Percentiles rank a stretch among this genome's conserved stretches.
Evolutionary conservation across 2,329 filamentous ascomycete species (phyloP).

Genomic region (Ilyonectria destructans): DNA sequence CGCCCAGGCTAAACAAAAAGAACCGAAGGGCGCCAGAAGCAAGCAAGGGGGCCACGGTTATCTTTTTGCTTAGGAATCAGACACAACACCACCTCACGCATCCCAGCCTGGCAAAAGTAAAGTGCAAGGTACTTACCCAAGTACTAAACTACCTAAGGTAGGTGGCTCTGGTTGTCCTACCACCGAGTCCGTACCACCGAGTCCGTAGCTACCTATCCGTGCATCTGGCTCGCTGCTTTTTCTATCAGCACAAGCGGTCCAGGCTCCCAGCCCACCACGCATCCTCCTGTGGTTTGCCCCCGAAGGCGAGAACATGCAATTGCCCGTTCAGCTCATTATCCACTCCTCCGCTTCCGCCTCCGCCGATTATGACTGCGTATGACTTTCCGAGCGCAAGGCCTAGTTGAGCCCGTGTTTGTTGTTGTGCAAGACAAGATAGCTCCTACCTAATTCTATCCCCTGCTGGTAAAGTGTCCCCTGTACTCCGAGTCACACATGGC

Average conservation of each 20-base stretch:
- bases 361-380: background rate
- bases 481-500: background rate
- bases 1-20: background rate
- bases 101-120: background rate
- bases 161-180: background rate
- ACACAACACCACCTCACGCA: background rate
- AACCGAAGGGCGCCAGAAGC: background rate
- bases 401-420: background rate
- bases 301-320: background rate
- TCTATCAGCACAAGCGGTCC: background rate
- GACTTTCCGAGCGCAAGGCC: background rate
- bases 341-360: background rate
- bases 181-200: background rate
- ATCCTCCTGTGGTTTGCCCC: background rate
- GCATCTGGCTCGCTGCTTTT: background rate
- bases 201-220: background rate
- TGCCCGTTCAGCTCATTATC: background rate
- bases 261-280: conserved; percentile 3
- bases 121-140: background rate
- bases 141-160: too few relatives aligned
- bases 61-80: background rate
- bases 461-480: background rate
- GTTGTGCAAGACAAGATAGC: background rate
- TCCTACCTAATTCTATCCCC: background rate
- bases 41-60: background rate